These are phyloP conservation scores for Endotrypanum monterogeii DNA, from an alignment of 208 protist genomes.

Conservation along the genomic window DNA sequence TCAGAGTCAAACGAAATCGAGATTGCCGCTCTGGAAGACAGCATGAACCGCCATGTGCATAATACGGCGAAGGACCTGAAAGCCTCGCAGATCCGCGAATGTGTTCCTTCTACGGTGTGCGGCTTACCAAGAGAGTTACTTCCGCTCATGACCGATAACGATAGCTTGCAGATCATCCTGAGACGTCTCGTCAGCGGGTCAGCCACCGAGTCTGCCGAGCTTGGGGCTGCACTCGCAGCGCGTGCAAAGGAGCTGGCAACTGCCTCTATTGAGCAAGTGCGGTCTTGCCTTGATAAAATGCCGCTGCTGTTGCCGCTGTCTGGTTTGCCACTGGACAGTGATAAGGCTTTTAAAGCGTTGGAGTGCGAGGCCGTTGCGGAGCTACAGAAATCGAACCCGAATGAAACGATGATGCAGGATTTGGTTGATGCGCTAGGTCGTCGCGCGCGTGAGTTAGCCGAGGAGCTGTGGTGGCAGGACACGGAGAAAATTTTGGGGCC, in stretches of 20 bases:
- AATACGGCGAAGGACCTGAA: slow-evolving; percentile 46
- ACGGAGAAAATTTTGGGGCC: slow-evolving; percentile 39
- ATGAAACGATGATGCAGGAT: slow-evolving; percentile 24
- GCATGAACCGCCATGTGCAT: slow-evolving; percentile 54
- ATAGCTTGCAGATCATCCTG: slow-evolving; percentile 31
- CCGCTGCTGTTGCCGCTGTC: slow-evolving; percentile 36
- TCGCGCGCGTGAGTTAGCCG: slow-evolving; percentile 46
- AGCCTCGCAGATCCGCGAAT: slow-evolving; percentile 23
- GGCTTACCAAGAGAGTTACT: slow-evolving; percentile 55
- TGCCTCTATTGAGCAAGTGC: slow-evolving; percentile 33
- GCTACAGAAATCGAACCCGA: slow-evolving; percentile 37
- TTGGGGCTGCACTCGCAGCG: slow-evolving; percentile 35
- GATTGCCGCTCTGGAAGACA: slow-evolving; percentile 43
- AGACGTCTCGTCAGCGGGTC: slow-evolving; percentile 7
- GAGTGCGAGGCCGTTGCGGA: slow-evolving; percentile 39
- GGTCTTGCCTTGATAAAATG: slow-evolving; percentile 40
- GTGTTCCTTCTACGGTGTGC: slow-evolving; percentile 36
- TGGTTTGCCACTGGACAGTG: slow-evolving; percentile 52
- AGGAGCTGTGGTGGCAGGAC: slow-evolving; percentile 44
- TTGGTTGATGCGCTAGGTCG: slow-evolving; percentile 43
- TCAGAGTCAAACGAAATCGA: slow-evolving; percentile 24
- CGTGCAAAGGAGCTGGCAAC: slow-evolving; percentile 38
- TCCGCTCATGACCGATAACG: slow-evolving; percentile 42
- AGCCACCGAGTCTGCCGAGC: slow-evolving; percentile 11
- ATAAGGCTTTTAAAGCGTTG: slow-evolving; percentile 39